Percentiles rank a stretch among this genome's conserved stretches.
Conservation (phyloP, 352 stramenopile species). For the Globisporangium abappressorium region DNA sequence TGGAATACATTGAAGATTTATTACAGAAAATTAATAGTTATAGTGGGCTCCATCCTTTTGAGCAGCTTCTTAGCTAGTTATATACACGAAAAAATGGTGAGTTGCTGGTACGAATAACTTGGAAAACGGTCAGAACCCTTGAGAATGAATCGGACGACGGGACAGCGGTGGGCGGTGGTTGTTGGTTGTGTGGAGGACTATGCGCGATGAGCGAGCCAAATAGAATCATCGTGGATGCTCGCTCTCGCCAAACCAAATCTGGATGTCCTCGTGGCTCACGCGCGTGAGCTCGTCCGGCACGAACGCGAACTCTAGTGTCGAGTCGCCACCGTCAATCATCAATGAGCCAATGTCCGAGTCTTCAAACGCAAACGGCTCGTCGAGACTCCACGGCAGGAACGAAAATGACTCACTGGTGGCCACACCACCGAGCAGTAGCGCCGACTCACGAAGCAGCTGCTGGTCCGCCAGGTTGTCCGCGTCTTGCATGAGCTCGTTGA, state of each 20-base stretch:
- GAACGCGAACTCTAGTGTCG: not conserved
- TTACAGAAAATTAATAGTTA: not conserved
- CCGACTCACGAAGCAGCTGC: constrained; percentile 3
- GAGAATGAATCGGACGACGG: not conserved
- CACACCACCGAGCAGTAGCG: not conserved
- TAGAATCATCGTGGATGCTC: too few species aligned
- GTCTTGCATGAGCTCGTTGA: constrained; percentile 3
- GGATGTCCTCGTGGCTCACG: not conserved
- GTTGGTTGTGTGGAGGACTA: too few species aligned
- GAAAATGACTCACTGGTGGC: not conserved
- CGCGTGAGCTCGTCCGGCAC: not conserved
- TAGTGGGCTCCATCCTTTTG: not conserved
- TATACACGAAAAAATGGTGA: not conserved
- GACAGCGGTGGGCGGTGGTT: not conserved
- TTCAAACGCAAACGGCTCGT: not conserved
- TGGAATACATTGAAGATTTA: not conserved
- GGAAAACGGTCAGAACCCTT: not conserved
- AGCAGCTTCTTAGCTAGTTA: not conserved
- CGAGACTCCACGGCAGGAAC: not conserved
- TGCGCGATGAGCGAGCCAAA: too few species aligned
- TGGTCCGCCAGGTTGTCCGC: constrained; percentile 1
- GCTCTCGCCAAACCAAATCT: constrained; percentile 6
- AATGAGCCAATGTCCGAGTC: not conserved
- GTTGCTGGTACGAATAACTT: not conserved
- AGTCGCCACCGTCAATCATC: too few species aligned